Conservation (phyloP, 2,329 filamentous ascomycete genomes). For the Gaeumannomyces tritici region DNA sequence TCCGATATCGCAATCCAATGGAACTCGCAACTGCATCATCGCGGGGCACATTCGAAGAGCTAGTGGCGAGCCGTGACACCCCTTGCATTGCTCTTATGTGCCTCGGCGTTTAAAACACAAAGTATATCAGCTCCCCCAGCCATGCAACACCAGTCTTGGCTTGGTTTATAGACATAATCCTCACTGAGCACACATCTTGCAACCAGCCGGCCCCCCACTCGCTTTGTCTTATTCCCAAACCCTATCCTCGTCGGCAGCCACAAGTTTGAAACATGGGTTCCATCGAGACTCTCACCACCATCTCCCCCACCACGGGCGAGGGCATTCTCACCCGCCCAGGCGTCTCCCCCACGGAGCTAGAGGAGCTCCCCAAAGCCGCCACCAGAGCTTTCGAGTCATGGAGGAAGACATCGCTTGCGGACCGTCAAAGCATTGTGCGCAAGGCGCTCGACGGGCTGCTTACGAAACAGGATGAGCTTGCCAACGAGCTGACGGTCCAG, state of each 20-base stretch:
- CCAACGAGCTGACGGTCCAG: conserved; percentile 78
- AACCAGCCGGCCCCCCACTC: not conserved
- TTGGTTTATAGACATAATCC: not conserved
- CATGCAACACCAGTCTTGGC: not conserved
- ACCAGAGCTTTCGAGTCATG: conserved; percentile 68
- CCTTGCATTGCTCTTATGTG: not conserved
- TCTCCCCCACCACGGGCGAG: conserved; percentile 85
- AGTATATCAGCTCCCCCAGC: not conserved
- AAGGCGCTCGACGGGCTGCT: conserved; percentile 65
- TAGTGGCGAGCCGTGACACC: not conserved
- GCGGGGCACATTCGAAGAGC: not conserved
- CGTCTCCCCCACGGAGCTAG: conserved; percentile 59
- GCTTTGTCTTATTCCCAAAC: not conserved
- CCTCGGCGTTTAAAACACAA: not conserved
- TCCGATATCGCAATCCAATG: not conserved
- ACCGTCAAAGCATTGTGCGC: conserved; percentile 72
- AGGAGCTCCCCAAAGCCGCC: conserved; percentile 61
- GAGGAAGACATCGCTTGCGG: conserved; percentile 61
- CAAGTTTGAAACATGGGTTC: conserved; percentile 37
- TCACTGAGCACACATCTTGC: not conserved
- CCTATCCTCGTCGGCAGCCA: not conserved
- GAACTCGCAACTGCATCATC: not conserved
- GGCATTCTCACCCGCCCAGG: conserved; percentile 72
- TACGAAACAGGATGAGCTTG: conserved; percentile 68
- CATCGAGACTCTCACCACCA: conserved; percentile 60